Evolutionary conservation across 495 filamentous ascomycete genomes (phyloP), one percentile per base, ranked within the genome.

Genomic region (Hypoxylon lienhwacheense): DNA sequence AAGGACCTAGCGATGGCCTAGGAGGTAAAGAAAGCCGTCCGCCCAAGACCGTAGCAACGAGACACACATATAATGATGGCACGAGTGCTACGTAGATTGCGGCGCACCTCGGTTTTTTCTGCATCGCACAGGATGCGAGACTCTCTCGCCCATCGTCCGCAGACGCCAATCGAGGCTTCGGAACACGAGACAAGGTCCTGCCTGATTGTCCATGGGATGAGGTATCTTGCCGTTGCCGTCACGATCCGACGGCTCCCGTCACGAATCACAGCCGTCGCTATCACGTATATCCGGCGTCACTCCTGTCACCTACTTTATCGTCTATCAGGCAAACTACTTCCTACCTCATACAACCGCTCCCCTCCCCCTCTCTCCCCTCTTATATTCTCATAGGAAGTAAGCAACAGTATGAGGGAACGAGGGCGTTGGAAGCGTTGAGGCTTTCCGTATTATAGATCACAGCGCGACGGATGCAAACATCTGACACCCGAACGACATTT

Each of bases 131-230:
- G n/a, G n/a, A 54, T 47, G 43, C 55, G 15, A 53, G 43, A 46
- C 53, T 12, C 17, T 21, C 24, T 53, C 33, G 48, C 44, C 36
- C 46, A 49, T 42, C 17, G 16, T 3, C 37, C 8, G 22, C 25
- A 2, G 17, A 25, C 20, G 20, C 54, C 39, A 57, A 55, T 42
- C 19, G 47, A 53, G 22, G 39, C 15, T 24, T 51, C 42, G 57
- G 52, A 47, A 52, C 41, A 61, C 57, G 58, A 61, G 41, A 61
- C 58, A 56, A 51, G 35, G 52, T 37, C 26, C 32, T 52, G 47
- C 36, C 32, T 61, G 41, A 36, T 50, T 57, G 50, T 50, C n/a
- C 47, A 56, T 60, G 52, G n/a, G 58, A 61, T 53, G 44, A 55
- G 47, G 58, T 25, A 51, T 53, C 42, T 44, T 61, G 52, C 52